Evolutionary conservation across 2,329 filamentous ascomycete genomes (phyloP).

Genomic region (Xylariaceae sp.): DNA sequence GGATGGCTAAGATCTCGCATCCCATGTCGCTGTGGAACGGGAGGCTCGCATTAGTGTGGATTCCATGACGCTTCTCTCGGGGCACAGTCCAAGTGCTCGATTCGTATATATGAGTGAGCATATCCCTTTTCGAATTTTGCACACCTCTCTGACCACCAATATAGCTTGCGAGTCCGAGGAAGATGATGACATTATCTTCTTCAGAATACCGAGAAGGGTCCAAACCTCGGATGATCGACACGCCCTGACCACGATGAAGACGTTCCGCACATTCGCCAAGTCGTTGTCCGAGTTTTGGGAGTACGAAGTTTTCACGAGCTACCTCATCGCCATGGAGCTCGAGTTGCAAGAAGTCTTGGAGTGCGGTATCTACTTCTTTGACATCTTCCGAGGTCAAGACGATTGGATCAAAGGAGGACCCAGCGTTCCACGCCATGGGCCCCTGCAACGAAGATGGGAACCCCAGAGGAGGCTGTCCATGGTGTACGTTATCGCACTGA

Average conservation of each 20-base stretch:
- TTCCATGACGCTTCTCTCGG: conserved; percentile 43
- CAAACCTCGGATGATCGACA: conserved; percentile 54
- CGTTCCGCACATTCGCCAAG: conserved; percentile 34
- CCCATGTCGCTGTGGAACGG: conserved; percentile 52
- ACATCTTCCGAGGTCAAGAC: conserved; percentile 20
- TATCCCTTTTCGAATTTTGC: conserved; percentile 45
- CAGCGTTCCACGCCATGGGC: conserved; percentile 17
- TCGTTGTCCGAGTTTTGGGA: conserved; percentile 34
- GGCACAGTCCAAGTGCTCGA: conserved; percentile 44
- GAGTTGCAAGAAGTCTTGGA: conserved; percentile 28
- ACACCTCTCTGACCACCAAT: conserved; percentile 51
- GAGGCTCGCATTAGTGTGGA: conserved; percentile 46
- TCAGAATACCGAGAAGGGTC: conserved; percentile 42
- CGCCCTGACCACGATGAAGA: conserved; percentile 43
- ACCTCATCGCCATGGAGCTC: conserved; percentile 37
- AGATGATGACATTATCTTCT: conserved; percentile 53
- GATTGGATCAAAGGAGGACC: conserved; percentile 12
- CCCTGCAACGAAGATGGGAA: conserved; percentile 18
- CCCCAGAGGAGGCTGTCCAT: conserved; percentile 14
- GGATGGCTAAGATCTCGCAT: conserved; percentile 45
- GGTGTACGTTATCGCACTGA: conserved; percentile 10
- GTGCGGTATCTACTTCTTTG: conserved; percentile 21
- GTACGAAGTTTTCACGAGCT: conserved; percentile 36
- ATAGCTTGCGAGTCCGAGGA: conserved; percentile 53
- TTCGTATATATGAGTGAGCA: conserved; percentile 46